Evolutionary conservation across 345 rosid species (phyloP), one percentile per base, ranked within the genome.

Genomic region (Pistacia integerrima): DNA sequence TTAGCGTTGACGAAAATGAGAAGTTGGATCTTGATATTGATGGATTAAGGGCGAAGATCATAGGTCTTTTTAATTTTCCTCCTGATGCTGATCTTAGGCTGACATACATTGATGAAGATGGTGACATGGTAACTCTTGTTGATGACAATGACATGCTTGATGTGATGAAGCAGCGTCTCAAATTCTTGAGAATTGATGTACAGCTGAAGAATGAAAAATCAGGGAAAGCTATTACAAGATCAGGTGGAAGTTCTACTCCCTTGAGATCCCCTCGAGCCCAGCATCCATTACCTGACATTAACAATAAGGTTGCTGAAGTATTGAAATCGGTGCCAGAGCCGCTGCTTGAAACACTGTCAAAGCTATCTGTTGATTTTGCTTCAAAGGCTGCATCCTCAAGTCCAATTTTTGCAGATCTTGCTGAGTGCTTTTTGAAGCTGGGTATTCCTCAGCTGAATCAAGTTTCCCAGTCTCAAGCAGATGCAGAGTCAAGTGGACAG

Each of bases 101-200:
- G 74, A 96, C 93, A 36, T 96, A 95, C 78, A 62, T 88, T 11
- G 99, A 95, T 79, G 99, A 95, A 83, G 98, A 95, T 82, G 98
- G 92, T 22, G 99, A 96, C 79, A 78, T 82, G 30, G 95, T 96
- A 38, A 84, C 94, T 9, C 93, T 96, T 33, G 89, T 89, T 30
- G 93, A 94, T 70, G 90, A 96, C 73, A 82, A 80, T 78, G 99
- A 96, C 79, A 83, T 96, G 67, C 25, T 59, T 56, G 98, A 92
- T 82, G 93, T 87, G 51, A 85, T 87, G 78, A 89, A 78, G 75
- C 99, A 96, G 76, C 65, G 76, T 11, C 90, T 96, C 30, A 96
- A 91, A 80, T 92, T 88, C 83, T 85, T 94, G 60, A 94, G 84
- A 82, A 84, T 94, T 41, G 69, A 85, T 63, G 94, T 90, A 20